Base-by-base conservation (phyloP, 805 yeast genomes). In the Starmerella gropengiesseri region DNA sequence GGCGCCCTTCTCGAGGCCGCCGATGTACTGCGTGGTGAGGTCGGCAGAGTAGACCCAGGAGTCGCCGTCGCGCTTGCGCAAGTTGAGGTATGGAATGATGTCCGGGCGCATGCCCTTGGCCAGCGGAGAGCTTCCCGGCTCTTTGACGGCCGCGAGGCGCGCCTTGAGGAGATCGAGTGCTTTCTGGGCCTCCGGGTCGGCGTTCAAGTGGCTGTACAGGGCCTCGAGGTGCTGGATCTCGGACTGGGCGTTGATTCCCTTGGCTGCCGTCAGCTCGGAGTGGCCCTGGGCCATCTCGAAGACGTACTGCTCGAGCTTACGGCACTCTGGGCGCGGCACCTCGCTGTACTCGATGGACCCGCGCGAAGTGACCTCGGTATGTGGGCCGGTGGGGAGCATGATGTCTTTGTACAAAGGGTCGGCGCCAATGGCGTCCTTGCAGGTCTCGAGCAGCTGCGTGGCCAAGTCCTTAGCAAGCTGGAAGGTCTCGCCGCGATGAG, bases 341-440 rank as follows among this genome's bases (percentile, higher is more conserved):
- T 91, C 98, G 47, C 76, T 70, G 66, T 85, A 91, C 46, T 69
- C 72, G 58, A 91, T 75, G 60, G 78, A 82, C 65, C 98, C 98
- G 68, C 80, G 84, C 51, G 77, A 73, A 57, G 83, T 94, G 54
- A 91, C 81, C 32, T 75, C 70, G 33, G 97, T 89, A 64, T 82
- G 78, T 55, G 98, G 98, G 54, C 94, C 95, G 42, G 94, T 83
- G 62, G 96, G 96, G 60, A 79, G 78, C 47, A 84, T 73, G 48
- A 91, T 93, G 62, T 91, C 97, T 67, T 89, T 91, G 75, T 78
- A 91, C 46, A 89, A 96, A 30, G 98, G 98, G 55, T 80, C 80
- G 49, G 70, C 70, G 46, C 74, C 77, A 31, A 73, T 58, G 32
- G 84, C 94, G 66, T 86, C 94, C 59, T 77, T 76, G 76, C 97